These are phyloP conservation scores for Arabidopsis hybrid DNA, from an alignment of 441 rosid genomes.

Conservation along the genomic window DNA sequence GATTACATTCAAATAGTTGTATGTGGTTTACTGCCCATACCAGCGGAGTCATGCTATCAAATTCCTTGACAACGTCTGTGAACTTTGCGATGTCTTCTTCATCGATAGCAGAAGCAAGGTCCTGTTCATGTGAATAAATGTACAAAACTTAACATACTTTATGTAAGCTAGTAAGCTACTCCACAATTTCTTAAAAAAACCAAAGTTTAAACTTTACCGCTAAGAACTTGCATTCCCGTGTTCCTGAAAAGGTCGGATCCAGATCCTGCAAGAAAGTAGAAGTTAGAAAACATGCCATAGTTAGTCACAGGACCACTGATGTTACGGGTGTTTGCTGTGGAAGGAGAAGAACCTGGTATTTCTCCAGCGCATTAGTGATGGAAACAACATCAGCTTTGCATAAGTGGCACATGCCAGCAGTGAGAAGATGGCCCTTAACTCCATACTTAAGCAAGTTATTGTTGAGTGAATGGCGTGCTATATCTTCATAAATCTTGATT, in stretches of 20 bases:
- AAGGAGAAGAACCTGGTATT: conserved; percentile 70
- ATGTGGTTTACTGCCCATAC: conserved; percentile 46
- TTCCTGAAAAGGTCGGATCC: conserved; percentile 97
- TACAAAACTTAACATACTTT: background rate
- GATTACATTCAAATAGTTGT: background rate
- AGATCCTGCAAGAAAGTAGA: conserved; percentile 67
- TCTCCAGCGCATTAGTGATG: conserved; percentile 86
- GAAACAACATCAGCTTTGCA: conserved; percentile 94
- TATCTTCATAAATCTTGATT: conserved; percentile 88
- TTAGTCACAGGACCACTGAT: conserved; percentile 9
- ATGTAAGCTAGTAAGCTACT: conserved; percentile 25
- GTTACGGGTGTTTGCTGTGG: background rate
- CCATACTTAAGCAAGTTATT: conserved; percentile 94
- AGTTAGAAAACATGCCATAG: conserved; percentile 23
- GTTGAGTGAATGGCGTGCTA: conserved; percentile 76
- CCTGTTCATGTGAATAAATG: conserved; percentile 53
- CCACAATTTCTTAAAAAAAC: background rate
- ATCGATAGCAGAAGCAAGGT: conserved; percentile 79
- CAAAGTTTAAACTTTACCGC: conserved; percentile 48
- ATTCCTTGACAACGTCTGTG: conserved; percentile 88
- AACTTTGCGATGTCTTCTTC: conserved; percentile 94
- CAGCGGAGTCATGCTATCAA: conserved; percentile 97
- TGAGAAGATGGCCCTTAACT: conserved; percentile 97
- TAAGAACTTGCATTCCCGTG: conserved; percentile 78
- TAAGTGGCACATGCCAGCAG: conserved; percentile 97